Conservation (phyloP, 2,329 filamentous ascomycete species). For the Intubia oerlemansii region DNA sequence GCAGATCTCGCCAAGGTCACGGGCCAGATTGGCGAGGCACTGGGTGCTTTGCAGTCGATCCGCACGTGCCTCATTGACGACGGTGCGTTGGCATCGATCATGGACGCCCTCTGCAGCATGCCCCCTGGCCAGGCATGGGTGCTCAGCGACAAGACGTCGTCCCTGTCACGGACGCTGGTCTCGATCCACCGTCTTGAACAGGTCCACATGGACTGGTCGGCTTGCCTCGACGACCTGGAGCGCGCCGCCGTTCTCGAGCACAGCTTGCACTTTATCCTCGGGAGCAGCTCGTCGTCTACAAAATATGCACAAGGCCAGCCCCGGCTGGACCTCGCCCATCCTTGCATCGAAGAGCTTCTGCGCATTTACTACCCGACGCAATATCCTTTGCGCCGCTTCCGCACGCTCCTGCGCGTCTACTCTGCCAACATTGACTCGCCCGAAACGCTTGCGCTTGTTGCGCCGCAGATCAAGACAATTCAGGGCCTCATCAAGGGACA, state of each 20-base stretch:
- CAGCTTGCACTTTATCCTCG: slow-evolving; percentile 27
- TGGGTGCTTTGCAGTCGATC: slow-evolving; percentile 36
- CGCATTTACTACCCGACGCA: slow-evolving; percentile 25
- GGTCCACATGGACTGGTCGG: slow-evolving; percentile 34
- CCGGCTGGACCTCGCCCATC: slow-evolving; percentile 20
- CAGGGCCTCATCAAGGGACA: slow-evolving; percentile 16
- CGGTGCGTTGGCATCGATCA: slow-evolving; percentile 32
- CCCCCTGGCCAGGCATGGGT: slow-evolving; percentile 32
- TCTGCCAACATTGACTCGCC: slow-evolving; percentile 24
- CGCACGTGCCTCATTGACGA: slow-evolving; percentile 38
- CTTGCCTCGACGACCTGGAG: slow-evolving; percentile 26
- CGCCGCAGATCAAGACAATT: slow-evolving; percentile 17
- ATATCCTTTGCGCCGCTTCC: slow-evolving; percentile 29
- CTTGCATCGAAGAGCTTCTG: slow-evolving; percentile 24
- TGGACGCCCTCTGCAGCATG: slow-evolving; percentile 22
- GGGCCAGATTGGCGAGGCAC: slow-evolving; percentile 33
- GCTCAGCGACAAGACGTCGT: slow-evolving; percentile 23
- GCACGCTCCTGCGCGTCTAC: slow-evolving; percentile 27
- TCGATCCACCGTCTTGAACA: slow-evolving; percentile 37
- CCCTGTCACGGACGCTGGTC: slow-evolving; percentile 35
- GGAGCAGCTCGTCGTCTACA: slow-evolving; percentile 2
- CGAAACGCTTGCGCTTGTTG: slow-evolving; percentile 18
- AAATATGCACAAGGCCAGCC: slow-evolving; percentile 2
- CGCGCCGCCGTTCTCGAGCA: slow-evolving; percentile 39
- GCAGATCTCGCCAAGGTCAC: slow-evolving; percentile 35